A percentile compares a stretch with the other conserved stretches of the same genome.
phyloP scores from a whole-genome alignment of 148 eudicot species.

The Chenopodium suecicum region DNA sequence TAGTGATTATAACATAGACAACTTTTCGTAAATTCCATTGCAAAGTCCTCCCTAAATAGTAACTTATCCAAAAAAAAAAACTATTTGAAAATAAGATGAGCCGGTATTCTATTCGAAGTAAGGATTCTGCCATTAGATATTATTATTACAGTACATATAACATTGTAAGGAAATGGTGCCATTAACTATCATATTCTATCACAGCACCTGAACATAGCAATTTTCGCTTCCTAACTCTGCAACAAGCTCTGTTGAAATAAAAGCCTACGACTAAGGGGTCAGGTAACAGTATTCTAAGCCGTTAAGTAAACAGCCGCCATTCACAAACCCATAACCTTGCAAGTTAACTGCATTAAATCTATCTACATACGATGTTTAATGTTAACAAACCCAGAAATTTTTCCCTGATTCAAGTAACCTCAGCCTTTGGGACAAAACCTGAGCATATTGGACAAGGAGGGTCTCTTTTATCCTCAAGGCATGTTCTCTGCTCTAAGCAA shows the following conservation, averaged over 20 bases:
- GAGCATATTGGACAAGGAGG: slow-evolving; percentile 74
- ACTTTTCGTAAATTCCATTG: too few species aligned
- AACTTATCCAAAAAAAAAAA: too few species aligned
- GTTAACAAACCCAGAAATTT: neutral
- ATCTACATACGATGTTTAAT: neutral
- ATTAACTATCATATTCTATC: neutral
- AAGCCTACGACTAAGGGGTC: slow-evolving; percentile 9
- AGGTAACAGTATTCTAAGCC: neutral
- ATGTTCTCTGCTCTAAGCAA: slow-evolving; percentile 69
- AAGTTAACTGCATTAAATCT: neutral
- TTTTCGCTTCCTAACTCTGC: neutral
- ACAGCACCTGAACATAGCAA: neutral
- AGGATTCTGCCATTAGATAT: too few species aligned
- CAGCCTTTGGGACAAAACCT: slow-evolving; percentile 18
- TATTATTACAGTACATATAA: neutral
- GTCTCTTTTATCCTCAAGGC: slow-evolving; percentile 56
- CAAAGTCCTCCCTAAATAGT: too few species aligned
- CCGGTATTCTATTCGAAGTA: too few species aligned
- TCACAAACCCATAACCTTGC: neutral
- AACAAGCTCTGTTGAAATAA: neutral
- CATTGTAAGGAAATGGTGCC: neutral
- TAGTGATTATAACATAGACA: too few species aligned
- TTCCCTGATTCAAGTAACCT: slow-evolving; percentile 23
- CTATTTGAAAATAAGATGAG: too few species aligned
- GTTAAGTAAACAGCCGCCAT: neutral